Base-by-base conservation (phyloP, 805 yeast genomes). In the Cyberlindnera amylophila region DNA sequence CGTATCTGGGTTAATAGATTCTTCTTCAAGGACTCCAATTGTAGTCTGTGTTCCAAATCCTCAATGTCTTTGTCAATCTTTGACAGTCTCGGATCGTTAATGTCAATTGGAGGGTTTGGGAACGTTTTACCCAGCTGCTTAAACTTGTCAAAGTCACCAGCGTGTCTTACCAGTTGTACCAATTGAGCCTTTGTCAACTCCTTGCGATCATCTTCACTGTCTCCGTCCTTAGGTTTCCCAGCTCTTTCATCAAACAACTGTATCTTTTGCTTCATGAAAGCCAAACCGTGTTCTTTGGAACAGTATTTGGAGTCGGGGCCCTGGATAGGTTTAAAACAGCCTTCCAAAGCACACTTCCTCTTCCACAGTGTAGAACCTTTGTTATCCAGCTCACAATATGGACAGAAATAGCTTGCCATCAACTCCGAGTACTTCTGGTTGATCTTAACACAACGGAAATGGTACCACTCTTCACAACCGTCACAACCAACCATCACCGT, bases 391-490 rank as follows among this genome's bases (percentile, higher is more conserved):
- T 74, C 76, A 60, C 96, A 89, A 44, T 79, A 77, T 9, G 83
- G 82, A 57, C 97, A 89, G 57, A 68, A 83, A 56, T 74, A 89
- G 41, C 74, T 73, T 36, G 75, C 70, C 10, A 88, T 80, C 38
- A 88, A 65, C 31, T 72, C 69, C 44, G 75, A 71, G 54, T 72
- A 74, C 41, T 67, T 63, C 8, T 58, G 59, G 39, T 79, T 71
- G 29, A 88, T 58, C 39, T 71, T 72, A 72, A 89, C 76, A 59
- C 97, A 90, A 35, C 65, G 67, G 62, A 89, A 86, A 63, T 90
- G 97, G 58, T 74, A 90, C 97, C 97, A 90, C 45, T 87, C 96
- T 55, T 88, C 96, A 63, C 97, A 90, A 6, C 87, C 90, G 59
- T 89, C 96, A 59, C 97, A 89, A 0, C 85, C 87, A n/a, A 90